phyloP scores from a whole-genome alignment of 257 asterid genomes.

The Solanum boliviense region DNA sequence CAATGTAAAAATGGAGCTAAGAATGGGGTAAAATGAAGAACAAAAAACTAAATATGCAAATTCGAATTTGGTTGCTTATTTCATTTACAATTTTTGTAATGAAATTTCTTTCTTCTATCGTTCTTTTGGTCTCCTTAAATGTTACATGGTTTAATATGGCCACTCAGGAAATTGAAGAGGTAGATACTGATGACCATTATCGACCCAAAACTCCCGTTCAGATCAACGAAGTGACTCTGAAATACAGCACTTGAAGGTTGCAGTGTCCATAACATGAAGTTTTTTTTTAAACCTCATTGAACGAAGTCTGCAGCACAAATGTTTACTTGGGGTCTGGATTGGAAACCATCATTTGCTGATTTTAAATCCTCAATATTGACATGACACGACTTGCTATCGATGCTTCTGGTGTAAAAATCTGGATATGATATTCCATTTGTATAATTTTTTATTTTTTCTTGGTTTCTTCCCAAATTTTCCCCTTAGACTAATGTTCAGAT shows the following conservation, averaged over 20 bases:
- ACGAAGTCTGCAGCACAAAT: neutral
- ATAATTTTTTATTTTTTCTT: neutral
- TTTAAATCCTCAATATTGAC: neutral
- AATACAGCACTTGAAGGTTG: slow-evolving; percentile 34
- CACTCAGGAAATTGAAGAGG: slow-evolving; percentile 92
- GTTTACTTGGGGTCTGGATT: neutral
- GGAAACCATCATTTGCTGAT: neutral
- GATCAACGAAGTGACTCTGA: slow-evolving; percentile 52
- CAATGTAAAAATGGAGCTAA: neutral
- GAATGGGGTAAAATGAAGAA: neutral
- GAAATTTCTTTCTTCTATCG: neutral
- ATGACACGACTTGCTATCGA: neutral
- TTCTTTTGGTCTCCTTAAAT: neutral
- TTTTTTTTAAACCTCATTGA: neutral
- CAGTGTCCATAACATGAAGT: neutral
- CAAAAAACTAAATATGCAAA: neutral
- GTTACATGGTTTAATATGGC: neutral
- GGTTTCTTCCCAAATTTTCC: neutral
- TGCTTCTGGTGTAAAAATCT: neutral
- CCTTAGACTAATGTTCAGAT: neutral
- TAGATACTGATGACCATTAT: slow-evolving; percentile 89
- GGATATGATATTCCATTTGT: slow-evolving; percentile 1
- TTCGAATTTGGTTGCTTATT: neutral
- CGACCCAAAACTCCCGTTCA: slow-evolving; percentile 71
- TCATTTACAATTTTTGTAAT: neutral